phyloP scores from a whole-genome alignment of 345 rosid genomes.

The Reutealis trisperma region DNA sequence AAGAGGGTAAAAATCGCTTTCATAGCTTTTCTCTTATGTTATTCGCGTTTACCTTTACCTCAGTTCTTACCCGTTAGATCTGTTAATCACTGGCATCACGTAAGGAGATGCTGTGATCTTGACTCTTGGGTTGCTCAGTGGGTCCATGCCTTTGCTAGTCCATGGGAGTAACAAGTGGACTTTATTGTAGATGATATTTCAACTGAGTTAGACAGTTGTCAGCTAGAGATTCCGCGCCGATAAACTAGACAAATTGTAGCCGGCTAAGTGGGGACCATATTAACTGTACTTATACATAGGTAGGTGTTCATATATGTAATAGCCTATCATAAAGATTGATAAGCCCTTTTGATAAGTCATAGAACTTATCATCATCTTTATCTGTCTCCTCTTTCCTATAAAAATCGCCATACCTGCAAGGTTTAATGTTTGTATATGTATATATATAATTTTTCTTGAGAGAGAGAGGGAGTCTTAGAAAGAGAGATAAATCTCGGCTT shows the following conservation, averaged over 20 bases:
- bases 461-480: constrained; percentile 18
- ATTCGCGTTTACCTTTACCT: constrained; percentile 9
- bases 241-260: constrained; percentile 56
- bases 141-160: background rate
- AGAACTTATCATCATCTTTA: constrained; percentile 49
- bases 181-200: background rate
- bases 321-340: background rate
- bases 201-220: constrained; percentile 38
- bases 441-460: constrained; percentile 23
- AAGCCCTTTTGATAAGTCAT: accelerated
- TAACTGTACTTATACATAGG: constrained; percentile 33
- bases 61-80: constrained; percentile 35
- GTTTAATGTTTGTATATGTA: constrained; percentile 28
- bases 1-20: constrained; percentile 32
- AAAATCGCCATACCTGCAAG: constrained; percentile 49
- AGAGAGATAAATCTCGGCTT: constrained; percentile 17
- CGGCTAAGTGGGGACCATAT: constrained; percentile 57
- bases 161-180: background rate
- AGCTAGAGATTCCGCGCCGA: constrained; percentile 80
- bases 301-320: accelerated
- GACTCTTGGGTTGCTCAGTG: background rate
- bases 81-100: background rate
- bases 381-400: constrained; percentile 53
- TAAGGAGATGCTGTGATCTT: background rate
- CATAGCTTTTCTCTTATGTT: background rate